Base-by-base conservation (phyloP, 2,329 filamentous ascomycete species). In the Xylaria hypoxylon region DNA sequence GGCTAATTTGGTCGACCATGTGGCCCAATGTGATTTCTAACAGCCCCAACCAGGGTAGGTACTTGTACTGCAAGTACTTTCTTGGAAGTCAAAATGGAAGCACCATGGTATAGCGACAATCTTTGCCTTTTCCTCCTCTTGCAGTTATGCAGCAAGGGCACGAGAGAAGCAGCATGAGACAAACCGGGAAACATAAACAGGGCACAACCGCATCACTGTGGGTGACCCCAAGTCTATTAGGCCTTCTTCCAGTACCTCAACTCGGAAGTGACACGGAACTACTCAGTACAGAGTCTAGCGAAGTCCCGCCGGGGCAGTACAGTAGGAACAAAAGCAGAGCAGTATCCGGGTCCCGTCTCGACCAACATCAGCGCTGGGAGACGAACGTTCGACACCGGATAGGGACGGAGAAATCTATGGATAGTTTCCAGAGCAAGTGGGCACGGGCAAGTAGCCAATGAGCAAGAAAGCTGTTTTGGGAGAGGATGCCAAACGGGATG, bases 1-100 rank as follows among this genome's bases (percentile, higher is more conserved):
- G 74, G 75, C 74, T 77, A 75, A 74, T 75, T 76, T 70, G 69
- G 71, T 72, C 69, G 68, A 62, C 73, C 73, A 74, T 75, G 75
- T 73, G 73, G 75, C 71, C 73, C 71, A 72, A 74, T 70, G 71
- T 73, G 67, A 72, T 68, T 71, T 74, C 68, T 72, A 70, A 70
- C 68, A 72, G 73, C 70, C 71, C 74, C 69, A 71, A 70, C 72
- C 73, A 74, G 74, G 73, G 71, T 60, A 69, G 70, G 71, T 68
- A 70, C 66, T 60, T 65, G 65, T 69, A 55, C 61, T 52, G 59
- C 65, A 65, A 63, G 68, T 66, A 66, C 58, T 59, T 59, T 64
- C 35, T 64, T 58, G 50, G 56, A 67, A 73, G 68, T 72, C 64
- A 68, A 71, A 71, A 67, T 66, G 62, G 67, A 68, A 68, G 67